phyloP scores from a whole-genome alignment of 176 grass and related monocot genomes.

The Panicum miliaceum region DNA sequence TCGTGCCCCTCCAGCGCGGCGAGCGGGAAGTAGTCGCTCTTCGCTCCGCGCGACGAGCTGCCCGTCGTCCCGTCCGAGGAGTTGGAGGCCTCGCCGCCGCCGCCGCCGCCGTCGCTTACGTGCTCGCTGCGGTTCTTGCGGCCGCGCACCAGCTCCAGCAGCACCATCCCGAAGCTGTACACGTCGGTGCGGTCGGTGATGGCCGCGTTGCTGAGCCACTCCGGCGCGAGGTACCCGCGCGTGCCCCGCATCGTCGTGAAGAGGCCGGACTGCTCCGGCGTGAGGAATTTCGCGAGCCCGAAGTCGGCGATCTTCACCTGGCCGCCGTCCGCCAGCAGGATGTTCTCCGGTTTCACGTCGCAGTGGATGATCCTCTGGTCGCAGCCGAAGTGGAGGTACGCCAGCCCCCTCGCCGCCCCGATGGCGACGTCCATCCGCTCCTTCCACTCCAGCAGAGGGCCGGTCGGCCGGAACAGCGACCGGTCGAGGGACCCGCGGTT shows the following conservation, averaged over 20 bases:
- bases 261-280: slow-evolving; percentile 80
- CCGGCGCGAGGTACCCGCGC: slow-evolving; percentile 81
- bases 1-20: slow-evolving; percentile 68
- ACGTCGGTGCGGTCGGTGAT: slow-evolving; percentile 83
- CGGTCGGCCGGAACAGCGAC: slow-evolving; percentile 53
- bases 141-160: slow-evolving; percentile 73
- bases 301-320: slow-evolving; percentile 94
- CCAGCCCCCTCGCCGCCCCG: slow-evolving; percentile 76
- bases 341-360: slow-evolving; percentile 93
- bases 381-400: slow-evolving; percentile 86
- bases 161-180: slow-evolving; percentile 88
- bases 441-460: slow-evolving; percentile 56
- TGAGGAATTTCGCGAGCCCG: slow-evolving; percentile 76
- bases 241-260: slow-evolving; percentile 91
- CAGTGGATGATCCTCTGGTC: slow-evolving; percentile 81
- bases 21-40: slow-evolving; percentile 69
- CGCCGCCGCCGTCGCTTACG: slow-evolving; percentile 15
- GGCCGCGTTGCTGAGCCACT: slow-evolving; percentile 81
- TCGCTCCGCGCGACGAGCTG: slow-evolving; percentile 20
- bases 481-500: slow-evolving; percentile 75
- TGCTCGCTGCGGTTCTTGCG: slow-evolving; percentile 80
- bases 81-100: slow-evolving; percentile 20
- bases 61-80: slow-evolving; percentile 40
- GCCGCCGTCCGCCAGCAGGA: slow-evolving; percentile 68
- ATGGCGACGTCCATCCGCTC: slow-evolving; percentile 70